Conservation (phyloP, 805 yeast genomes). For the Pichia pseudocactophila region DNA sequence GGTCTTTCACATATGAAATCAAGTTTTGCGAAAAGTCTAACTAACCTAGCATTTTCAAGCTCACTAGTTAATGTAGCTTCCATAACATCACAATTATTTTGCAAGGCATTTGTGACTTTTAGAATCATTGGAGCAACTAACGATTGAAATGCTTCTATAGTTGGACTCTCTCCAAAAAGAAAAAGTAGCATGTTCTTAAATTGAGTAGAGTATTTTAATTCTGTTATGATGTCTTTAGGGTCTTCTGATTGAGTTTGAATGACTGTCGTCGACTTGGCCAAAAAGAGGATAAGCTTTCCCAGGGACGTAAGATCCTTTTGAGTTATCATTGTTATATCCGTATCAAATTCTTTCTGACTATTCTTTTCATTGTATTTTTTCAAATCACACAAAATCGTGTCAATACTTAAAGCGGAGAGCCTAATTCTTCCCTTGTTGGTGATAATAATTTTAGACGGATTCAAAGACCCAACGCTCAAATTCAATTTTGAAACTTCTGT, state of each 20-base stretch:
- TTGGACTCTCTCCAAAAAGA: constrained; percentile 23
- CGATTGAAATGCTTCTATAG: constrained; percentile 28
- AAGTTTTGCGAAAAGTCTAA: constrained; percentile 72
- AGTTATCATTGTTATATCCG: constrained; percentile 13
- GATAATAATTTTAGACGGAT: constrained; percentile 61
- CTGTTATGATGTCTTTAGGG: constrained; percentile 20
- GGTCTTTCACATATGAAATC: constrained; percentile 73
- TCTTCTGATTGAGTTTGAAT: constrained; percentile 14
- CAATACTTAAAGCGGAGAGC: constrained; percentile 60
- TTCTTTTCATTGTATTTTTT: constrained; percentile 22
- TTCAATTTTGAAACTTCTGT: constrained; percentile 56
- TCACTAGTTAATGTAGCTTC: constrained; percentile 61
- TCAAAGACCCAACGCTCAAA: constrained; percentile 53
- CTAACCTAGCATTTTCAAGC: constrained; percentile 80
- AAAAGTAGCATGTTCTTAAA: constrained; percentile 38
- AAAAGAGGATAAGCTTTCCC: constrained; percentile 51
- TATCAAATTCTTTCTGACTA: constrained; percentile 12
- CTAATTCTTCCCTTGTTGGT: constrained; percentile 67
- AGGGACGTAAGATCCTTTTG: constrained; percentile 44
- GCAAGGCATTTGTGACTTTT: constrained; percentile 39
- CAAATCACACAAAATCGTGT: constrained; percentile 47
- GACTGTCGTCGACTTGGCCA: constrained; percentile 34
- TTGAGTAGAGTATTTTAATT: constrained; percentile 33
- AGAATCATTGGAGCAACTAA: constrained; percentile 38
- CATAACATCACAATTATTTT: constrained; percentile 45